Conservation (phyloP, 192 early-diverging fungal species). For the Lunasporangiospora selenospora region DNA sequence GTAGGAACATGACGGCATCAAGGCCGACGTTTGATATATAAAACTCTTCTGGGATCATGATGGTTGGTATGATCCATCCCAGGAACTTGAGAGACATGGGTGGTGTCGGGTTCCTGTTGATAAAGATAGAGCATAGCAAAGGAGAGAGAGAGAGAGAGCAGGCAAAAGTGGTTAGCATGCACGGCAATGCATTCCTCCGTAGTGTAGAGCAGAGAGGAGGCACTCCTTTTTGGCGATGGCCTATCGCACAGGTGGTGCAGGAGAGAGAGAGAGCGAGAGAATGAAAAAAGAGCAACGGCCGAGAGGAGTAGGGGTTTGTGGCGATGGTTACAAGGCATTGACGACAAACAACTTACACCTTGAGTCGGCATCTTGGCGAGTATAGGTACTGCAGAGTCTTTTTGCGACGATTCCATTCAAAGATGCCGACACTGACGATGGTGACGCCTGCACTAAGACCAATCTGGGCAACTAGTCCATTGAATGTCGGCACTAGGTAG, state of each 20-base stretch:
- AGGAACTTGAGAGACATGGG: slow-evolving; percentile 54
- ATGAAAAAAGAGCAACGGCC: not conserved
- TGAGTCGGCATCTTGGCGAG: slow-evolving; percentile 50
- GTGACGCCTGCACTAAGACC: slow-evolving; percentile 57
- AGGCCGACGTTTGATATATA: slow-evolving; percentile 62
- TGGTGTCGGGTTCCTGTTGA: slow-evolving; percentile 56
- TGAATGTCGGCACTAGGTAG: slow-evolving; percentile 51
- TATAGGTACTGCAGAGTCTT: slow-evolving; percentile 60
- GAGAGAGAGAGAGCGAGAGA: not conserved
- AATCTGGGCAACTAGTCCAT: slow-evolving; percentile 59
- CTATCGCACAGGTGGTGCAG: not conserved
- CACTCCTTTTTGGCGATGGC: not conserved
- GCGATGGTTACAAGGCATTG: no score
- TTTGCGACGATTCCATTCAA: slow-evolving; percentile 56
- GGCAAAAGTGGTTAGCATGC: not conserved
- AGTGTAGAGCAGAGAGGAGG: not conserved
- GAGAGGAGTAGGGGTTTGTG: no score
- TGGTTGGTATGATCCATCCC: slow-evolving; percentile 55
- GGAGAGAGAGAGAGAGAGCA: no score
- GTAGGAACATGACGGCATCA: slow-evolving; percentile 68
- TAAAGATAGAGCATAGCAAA: no score
- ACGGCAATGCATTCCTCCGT: not conserved
- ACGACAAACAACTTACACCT: slow-evolving; percentile 34
- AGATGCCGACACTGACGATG: slow-evolving; percentile 51
- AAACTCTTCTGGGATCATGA: slow-evolving; percentile 55